Conservation (phyloP, 495 filamentous ascomycete species). For the Penicillium crystallinum region DNA sequence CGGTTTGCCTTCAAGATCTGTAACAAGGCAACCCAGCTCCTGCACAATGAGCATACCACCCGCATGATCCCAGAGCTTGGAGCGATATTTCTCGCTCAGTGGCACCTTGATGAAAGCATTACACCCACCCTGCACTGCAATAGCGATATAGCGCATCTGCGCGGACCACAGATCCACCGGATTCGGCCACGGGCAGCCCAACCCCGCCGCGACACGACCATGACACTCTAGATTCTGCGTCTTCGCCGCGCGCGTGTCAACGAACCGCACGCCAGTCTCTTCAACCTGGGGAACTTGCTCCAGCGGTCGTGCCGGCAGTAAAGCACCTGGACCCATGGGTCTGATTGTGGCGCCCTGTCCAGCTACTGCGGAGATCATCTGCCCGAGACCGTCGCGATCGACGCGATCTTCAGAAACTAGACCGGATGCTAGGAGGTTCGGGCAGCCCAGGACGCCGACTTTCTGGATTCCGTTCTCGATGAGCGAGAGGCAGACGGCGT, state of each 20-base stretch:
- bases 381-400: conserved; percentile 47
- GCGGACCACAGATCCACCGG: conserved; percentile 56
- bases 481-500: conserved; percentile 58
- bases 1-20: conserved; percentile 50
- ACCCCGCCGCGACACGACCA: conserved; percentile 40
- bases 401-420: conserved; percentile 43
- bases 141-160: conserved; percentile 59
- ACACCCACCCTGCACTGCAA: conserved; percentile 52
- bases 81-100: conserved; percentile 41
- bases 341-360: conserved; percentile 53
- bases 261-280: conserved; percentile 39
- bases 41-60: conserved; percentile 63
- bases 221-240: conserved; percentile 42
- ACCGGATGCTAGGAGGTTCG: conserved; percentile 40
- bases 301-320: conserved; percentile 36
- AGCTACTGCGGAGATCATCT: conserved; percentile 51
- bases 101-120: conserved; percentile 62
- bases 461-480: conserved; percentile 44
- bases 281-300: conserved; percentile 24
- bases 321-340: conserved; percentile 33
- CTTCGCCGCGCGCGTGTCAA: conserved; percentile 39
- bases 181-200: conserved; percentile 46
- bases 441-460: conserved; percentile 52
- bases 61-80: conserved; percentile 70
- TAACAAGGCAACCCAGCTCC: conserved; percentile 60